These are phyloP conservation scores for Nakazawaea ishiwadae DNA, from an alignment of 805 yeast species.

Conservation along the genomic window DNA sequence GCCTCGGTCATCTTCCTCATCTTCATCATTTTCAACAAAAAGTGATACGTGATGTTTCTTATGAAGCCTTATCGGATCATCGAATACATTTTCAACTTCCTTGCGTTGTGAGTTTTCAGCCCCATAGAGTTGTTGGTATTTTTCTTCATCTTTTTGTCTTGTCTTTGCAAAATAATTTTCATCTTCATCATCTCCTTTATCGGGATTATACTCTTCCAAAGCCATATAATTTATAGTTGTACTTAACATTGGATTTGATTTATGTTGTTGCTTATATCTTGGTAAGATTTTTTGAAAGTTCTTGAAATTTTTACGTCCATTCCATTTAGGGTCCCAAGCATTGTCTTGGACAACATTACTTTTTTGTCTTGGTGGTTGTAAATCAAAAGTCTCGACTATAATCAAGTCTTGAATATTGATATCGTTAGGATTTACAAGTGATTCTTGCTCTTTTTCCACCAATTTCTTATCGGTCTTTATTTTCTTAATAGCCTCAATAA, in stretches of 20 bases:
- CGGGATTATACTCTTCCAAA: slow-evolving; percentile 3
- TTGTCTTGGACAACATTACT: not conserved
- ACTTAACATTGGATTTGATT: not conserved
- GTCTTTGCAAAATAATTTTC: not conserved
- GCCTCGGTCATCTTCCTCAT: not conserved
- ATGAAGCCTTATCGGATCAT: not conserved
- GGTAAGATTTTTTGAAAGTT: slow-evolving; percentile 9
- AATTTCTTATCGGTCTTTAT: slow-evolving; percentile 7
- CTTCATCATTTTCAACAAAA: slow-evolving; percentile 2
- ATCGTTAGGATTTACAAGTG: not conserved
- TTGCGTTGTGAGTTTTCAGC: slow-evolving; percentile 1
- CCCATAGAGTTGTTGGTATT: not conserved
- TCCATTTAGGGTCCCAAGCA: slow-evolving; percentile 11
- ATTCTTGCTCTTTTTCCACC: not conserved
- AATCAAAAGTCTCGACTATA: slow-evolving; percentile 5
- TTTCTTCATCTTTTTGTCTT: not conserved
- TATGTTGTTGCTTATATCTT: too few species aligned
- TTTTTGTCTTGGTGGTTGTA: not conserved
- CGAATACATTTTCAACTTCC: not conserved
- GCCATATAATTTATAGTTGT: slow-evolving; percentile 7
- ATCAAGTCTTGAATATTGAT: slow-evolving; percentile 8
- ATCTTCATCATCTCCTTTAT: slow-evolving; percentile 3
- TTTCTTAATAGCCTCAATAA: slow-evolving; percentile 10
- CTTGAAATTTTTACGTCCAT: slow-evolving; percentile 12
- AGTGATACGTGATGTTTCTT: too few species aligned